phyloP scores from a whole-genome alignment of 805 yeast genomes.

The Saccharomycopsis fibuligera region DNA sequence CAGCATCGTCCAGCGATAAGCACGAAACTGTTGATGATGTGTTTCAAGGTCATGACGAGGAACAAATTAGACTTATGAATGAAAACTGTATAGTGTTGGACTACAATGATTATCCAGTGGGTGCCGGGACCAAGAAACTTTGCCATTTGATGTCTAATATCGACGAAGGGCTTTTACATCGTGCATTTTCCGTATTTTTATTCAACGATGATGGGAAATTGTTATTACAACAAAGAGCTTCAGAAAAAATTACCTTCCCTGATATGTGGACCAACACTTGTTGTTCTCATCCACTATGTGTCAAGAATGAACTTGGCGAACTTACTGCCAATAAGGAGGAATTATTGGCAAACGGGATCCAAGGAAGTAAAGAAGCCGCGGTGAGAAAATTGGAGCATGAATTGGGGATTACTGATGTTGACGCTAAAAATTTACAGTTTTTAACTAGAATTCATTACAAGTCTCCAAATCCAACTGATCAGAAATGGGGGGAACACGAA shows the following conservation, averaged over 20 bases:
- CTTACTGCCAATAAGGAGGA: slow-evolving; percentile 27
- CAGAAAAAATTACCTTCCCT: slow-evolving; percentile 94
- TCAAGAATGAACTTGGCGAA: slow-evolving; percentile 71
- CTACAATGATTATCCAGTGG: slow-evolving; percentile 78
- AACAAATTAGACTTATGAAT: slow-evolving; percentile 91
- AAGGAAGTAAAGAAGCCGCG: slow-evolving; percentile 84
- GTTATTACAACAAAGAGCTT: slow-evolving; percentile 90
- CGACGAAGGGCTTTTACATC: slow-evolving; percentile 77
- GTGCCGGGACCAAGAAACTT: slow-evolving; percentile 89
- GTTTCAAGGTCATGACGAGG: slow-evolving; percentile 87
- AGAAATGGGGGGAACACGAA: slow-evolving; percentile 96
- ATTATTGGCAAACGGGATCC: slow-evolving; percentile 49
- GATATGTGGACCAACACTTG: slow-evolving; percentile 98
- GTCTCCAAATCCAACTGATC: slow-evolving; percentile 70
- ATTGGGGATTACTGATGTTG: slow-evolving; percentile 71
- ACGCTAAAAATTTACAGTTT: slow-evolving; percentile 65
- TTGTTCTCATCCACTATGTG: slow-evolving; percentile 94
- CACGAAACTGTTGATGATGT: slow-evolving; percentile 38
- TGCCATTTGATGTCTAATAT: slow-evolving; percentile 88
- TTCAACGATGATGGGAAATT: slow-evolving; percentile 73
- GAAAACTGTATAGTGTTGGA: slow-evolving; percentile 93
- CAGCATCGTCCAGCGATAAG: slow-evolving; percentile 31
- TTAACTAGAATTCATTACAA: slow-evolving; percentile 92
- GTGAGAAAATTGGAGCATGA: slow-evolving; percentile 90
- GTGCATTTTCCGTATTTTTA: slow-evolving; percentile 94